Conservation (phyloP, 352 stramenopile species). For the Globisporangium rhizosaccharum region DNA sequence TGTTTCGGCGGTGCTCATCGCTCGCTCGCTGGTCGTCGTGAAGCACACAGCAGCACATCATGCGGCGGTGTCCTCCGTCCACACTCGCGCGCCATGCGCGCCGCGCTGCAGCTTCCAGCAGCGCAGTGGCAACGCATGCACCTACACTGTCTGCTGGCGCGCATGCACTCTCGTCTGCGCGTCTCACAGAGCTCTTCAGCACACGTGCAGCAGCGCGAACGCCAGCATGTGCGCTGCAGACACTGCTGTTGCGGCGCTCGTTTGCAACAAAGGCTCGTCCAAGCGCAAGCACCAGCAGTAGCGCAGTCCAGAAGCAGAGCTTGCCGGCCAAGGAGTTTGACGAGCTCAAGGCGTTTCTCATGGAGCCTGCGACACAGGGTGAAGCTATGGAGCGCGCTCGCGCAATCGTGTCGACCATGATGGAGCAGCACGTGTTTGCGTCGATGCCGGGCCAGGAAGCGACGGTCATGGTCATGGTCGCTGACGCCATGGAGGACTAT, state of each 20-base stretch:
- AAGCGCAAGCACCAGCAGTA: neutral
- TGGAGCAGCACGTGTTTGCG: conserved; percentile 57
- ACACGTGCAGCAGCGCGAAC: neutral
- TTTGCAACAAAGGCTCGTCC: neutral
- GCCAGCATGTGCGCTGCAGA: neutral
- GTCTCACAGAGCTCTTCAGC: neutral
- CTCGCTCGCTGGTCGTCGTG: neutral
- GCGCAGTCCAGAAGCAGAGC: conserved; percentile 2
- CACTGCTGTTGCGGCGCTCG: neutral
- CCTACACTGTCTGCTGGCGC: neutral
- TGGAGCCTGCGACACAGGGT: conserved; percentile 33
- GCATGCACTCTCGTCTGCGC: neutral
- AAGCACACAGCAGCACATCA: neutral
- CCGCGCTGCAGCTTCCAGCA: too few species aligned
- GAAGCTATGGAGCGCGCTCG: conserved; percentile 23
- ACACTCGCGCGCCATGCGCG: too few species aligned
- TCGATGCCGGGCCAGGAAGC: conserved; percentile 67
- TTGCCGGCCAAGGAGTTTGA: conserved; percentile 39
- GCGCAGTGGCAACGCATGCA: neutral
- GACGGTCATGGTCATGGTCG: conserved; percentile 77
- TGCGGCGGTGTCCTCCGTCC: neutral
- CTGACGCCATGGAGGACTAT: conserved; percentile 47
- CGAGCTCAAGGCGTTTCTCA: conserved; percentile 56
- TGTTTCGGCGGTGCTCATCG: conserved; percentile 3
- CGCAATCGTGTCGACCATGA: conserved; percentile 40